Evolutionary conservation across 441 rosid species (phyloP), one percentile per base, ranked within the genome.

Genomic region (Adansonia gregorii): DNA sequence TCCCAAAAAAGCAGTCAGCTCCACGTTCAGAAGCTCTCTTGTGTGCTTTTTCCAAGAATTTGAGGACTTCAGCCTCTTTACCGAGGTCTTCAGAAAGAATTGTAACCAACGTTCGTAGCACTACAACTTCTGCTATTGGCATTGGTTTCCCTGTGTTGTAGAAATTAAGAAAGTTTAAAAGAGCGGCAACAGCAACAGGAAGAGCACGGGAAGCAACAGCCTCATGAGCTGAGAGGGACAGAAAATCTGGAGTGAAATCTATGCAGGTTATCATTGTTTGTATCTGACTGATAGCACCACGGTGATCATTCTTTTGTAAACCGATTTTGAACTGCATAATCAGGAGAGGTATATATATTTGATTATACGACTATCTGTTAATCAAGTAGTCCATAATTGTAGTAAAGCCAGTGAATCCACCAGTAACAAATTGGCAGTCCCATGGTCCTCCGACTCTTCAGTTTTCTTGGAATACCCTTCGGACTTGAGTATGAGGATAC

Each of bases 141-240:
- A 91, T 90, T 73, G 88, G 35, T 76, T 87, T 90, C 73, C 97
- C 95, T 52, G 85, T 78, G 78, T 84, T 64, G 35, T 85, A 91
- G 83, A 89, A 91, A 74, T 85, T 90, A 75, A 92, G 86, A 71
- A 91, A 86, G 85, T 77, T 90, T 78, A 97, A 94, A 69, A 95
- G 88, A 83, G 90, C 85, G 61, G 97, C 91, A 78, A 85, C 89
- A 27, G 98, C 99, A 78, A 92, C 89, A 15, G 88, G 82, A 85
- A 89, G 92, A 64, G 91, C 91, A 66, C 76, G 90, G 68, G 91
- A 95, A 85, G 98, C 95, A 65, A 95, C 83, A 83, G 99, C 98
- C 89, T 95, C 99, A 83, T 95, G 99, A 0, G 98, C 97, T 78
- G 98, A 79, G 52, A 95, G 97, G 78, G 88, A 87, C 59, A 95